Base-by-base conservation (phyloP, 306 rosid species). In the Dicorynia guianensis region DNA sequence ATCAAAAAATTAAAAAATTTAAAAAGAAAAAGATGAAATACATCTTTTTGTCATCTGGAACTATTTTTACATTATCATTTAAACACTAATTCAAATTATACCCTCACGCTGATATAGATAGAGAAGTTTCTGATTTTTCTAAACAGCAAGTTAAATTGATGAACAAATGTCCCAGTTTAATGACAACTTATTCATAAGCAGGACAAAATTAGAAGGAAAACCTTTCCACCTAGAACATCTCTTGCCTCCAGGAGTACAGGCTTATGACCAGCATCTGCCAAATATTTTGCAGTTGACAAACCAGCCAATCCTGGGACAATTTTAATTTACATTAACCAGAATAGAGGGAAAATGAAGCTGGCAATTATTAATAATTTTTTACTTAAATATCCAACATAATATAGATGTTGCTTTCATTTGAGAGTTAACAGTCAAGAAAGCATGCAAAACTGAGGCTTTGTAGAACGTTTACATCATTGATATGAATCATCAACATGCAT, bases 221-320 rank as follows among this genome's bases (percentile, higher is more conserved):
- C 98, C 98, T 95, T 95, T 86, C 98, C 98, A 78, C 98, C 98
- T 72, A 95, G 86, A 72, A 95, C 98, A 65, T 95, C 98, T 85
- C 97, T 88, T 60, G 97, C 93, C 83, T 95, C 98, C 75, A 95
- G 83, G 74, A 95, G 76, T 53, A 92, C 43, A 72, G 98, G 98
- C 72, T 87, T 90, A 83, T 95, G 98, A 61, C 98, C 98, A 40
- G 98, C 98, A 86, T 95, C 98, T 35, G 97, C 97, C 88, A 95
- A 85, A 82, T 95, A 95, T 65, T 95, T 95, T 48, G 98, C 98
- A 69, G 98, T 90, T 34, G 97, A 89, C 61, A 95, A 90, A 75
- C 98, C 98, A 76, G 97, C 98, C 89, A 93, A 72, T 70, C 98
- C 98, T 93, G 85, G 34, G 69, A 69, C 55, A 74, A 73, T 74